Evolutionary conservation across 306 rosid genomes (phyloP), one percentile per base, ranked within the genome.

Genomic region (Ochetophila trinervis): DNA sequence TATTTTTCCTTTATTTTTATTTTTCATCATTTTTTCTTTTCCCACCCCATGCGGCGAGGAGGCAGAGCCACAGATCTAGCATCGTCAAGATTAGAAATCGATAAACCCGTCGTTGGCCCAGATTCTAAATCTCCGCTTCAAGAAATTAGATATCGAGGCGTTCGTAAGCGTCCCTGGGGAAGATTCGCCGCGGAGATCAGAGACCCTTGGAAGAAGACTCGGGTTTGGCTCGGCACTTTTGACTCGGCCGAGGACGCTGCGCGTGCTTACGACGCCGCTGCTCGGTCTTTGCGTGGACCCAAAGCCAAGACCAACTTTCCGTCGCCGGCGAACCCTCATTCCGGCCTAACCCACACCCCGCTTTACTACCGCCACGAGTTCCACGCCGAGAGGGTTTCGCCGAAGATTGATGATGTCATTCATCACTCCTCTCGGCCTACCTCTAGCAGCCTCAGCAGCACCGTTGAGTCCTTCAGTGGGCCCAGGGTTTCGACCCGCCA

Each of bases 151-250:
- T 91, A 76, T 79, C 79, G 96, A 62, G 98, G 98, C 24, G 96
- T 91, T 0, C 63, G 98, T 57, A 91, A 91, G 87, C 87, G 98
- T 0, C 98, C 96, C 1, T 87, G 96, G 96, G 98, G 98, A 1
- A 73, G 96, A 68, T 91, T 78, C 82, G 98, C 95, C 0, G 98
- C 98, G 5, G 98, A 91, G 83, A 91, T 91, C 58, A 66, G 98
- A 70, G 96, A 91, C 84, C 96, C 98, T 2, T 87, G 83, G 91
- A 91, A 80, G 71, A 91, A 87, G 56, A 76, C 85, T 0, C 90
- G 96, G 21, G 96, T 88, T 3, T 91, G 98, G 98, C 88, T 91
- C 10, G 98, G 98, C 3, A 91, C 96, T 12, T 91, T 82, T 60
- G 96, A 85, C 30, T 81, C 95, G 8, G 91, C 96, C 8, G 91